Evolutionary conservation across 2,329 filamentous ascomycete species (phyloP).

Genomic region (Cercospora zeina): DNA sequence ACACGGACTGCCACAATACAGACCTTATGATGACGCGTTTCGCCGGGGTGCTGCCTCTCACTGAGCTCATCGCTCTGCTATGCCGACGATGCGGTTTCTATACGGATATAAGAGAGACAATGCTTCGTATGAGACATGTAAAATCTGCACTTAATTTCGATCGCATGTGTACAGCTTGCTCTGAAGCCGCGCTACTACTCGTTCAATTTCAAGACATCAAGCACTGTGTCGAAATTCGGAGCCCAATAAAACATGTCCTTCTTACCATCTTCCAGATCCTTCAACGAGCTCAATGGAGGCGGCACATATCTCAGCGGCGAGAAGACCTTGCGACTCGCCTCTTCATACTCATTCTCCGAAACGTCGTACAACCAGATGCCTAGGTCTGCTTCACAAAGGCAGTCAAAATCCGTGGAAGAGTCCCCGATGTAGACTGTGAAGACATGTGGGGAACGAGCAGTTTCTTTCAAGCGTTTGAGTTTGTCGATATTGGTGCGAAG

Average conservation of each 20-base stretch:
- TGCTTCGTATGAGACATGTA: neutral
- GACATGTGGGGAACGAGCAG: neutral
- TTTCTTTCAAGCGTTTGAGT: slow-evolving; percentile 33
- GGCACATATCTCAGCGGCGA: slow-evolving; percentile 27
- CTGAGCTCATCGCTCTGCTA: neutral
- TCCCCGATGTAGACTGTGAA: slow-evolving; percentile 51
- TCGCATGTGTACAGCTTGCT: neutral
- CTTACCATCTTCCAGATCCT: neutral
- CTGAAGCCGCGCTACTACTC: neutral
- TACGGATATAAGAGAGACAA: too few relatives aligned
- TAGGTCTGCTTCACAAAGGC: slow-evolving; percentile 47
- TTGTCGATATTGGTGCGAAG: slow-evolving; percentile 49
- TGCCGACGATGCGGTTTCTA: neutral
- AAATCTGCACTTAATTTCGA: neutral
- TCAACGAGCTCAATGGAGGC: slow-evolving; percentile 15
- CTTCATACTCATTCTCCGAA: slow-evolving; percentile 17
- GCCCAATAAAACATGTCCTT: slow-evolving; percentile 27
- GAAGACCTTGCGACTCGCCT: slow-evolving; percentile 28
- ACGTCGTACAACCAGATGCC: slow-evolving; percentile 45
- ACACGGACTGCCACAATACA: neutral
- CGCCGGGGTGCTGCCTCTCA: neutral
- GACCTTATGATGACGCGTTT: neutral
- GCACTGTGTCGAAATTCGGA: slow-evolving; percentile 17
- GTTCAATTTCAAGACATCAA: slow-evolving; percentile 3
- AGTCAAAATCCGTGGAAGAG: slow-evolving; percentile 51